phyloP scores from a whole-genome alignment of 805 yeast species.

The Myxozyma monticola region DNA sequence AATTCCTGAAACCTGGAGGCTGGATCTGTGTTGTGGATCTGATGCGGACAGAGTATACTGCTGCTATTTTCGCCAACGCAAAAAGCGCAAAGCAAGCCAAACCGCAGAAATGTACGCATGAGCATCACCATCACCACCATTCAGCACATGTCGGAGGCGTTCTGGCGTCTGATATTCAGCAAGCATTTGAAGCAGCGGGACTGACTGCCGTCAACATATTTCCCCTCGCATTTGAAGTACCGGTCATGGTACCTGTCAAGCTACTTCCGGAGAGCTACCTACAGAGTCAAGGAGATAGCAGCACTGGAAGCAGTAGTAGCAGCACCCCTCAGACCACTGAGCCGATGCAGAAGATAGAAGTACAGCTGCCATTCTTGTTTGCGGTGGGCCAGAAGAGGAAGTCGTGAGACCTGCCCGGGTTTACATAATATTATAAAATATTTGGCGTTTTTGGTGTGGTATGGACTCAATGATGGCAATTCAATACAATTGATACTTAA shows the following conservation, averaged over 20 bases:
- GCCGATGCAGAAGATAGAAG: not conserved
- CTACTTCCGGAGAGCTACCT: too few species aligned
- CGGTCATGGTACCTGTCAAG: slow-evolving; percentile 6
- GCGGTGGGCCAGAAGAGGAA: slow-evolving; percentile 11
- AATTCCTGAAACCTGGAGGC: slow-evolving; percentile 10
- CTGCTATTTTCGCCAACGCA: slow-evolving; percentile 7
- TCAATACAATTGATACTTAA: too few species aligned
- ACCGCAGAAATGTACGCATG: not conserved
- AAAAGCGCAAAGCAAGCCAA: not conserved
- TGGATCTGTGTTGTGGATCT: slow-evolving; percentile 20
- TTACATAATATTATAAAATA: too few species aligned
- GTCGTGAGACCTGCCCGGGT: too few species aligned
- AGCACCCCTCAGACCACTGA: too few species aligned
- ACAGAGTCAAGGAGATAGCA: too few species aligned
- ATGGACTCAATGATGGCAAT: too few species aligned
- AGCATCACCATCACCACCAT: not conserved
- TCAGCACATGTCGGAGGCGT: slow-evolving; percentile 18
- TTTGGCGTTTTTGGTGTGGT: too few species aligned
- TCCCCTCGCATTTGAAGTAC: slow-evolving; percentile 13
- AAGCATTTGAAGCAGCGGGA: slow-evolving; percentile 8
- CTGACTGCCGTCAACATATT: slow-evolving; percentile 3
- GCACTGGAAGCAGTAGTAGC: too few species aligned
- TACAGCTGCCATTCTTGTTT: slow-evolving; percentile 12
- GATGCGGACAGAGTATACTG: slow-evolving; percentile 1
- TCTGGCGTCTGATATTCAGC: not conserved